Evolutionary conservation across 1,284 basidiomycete species (phyloP).

Genomic region (Volvariella surrecta): DNA sequence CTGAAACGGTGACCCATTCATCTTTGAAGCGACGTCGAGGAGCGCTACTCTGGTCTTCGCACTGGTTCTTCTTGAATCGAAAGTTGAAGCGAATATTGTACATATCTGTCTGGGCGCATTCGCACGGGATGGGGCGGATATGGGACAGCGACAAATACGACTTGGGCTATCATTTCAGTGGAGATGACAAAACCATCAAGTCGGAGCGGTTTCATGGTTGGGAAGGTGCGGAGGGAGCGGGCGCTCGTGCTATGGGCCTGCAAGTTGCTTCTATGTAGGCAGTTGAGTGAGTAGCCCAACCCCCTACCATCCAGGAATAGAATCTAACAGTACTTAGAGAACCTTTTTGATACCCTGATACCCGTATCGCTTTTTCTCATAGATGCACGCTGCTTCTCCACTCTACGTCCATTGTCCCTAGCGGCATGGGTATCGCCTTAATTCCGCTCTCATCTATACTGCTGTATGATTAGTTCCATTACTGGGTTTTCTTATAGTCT

Average conservation of each 20-base stretch:
- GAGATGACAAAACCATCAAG: constrained; percentile 21
- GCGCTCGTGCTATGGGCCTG: constrained; percentile 66
- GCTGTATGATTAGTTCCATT: too few relatives aligned
- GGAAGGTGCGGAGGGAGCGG: constrained; percentile 67
- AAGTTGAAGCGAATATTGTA: constrained; percentile 92
- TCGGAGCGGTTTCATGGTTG: constrained; percentile 65
- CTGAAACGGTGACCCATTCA: constrained; percentile 20
- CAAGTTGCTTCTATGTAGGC: constrained; percentile 13
- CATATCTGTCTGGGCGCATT: constrained; percentile 89
- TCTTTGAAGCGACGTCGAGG: constrained; percentile 40
- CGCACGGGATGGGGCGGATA: constrained; percentile 46
- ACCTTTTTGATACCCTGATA: too few relatives aligned
- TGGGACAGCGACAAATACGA: constrained; percentile 25
- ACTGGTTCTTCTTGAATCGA: constrained; percentile 96
- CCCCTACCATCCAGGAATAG: too few relatives aligned
- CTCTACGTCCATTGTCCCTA: too few relatives aligned
- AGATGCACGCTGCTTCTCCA: neutral
- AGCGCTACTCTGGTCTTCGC: constrained; percentile 92
- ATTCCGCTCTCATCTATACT: too few relatives aligned
- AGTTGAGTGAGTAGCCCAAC: too few relatives aligned
- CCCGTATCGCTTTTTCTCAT: neutral
- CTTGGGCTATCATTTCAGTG: too few relatives aligned
- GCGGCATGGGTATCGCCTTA: too few relatives aligned
- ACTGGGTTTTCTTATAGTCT: too few relatives aligned
- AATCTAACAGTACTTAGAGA: too few relatives aligned